Percentiles rank a stretch among this genome's conserved stretches.
phyloP scores from a whole-genome alignment of 352 stramenopile genomes.

The Globisporangium parvum region DNA sequence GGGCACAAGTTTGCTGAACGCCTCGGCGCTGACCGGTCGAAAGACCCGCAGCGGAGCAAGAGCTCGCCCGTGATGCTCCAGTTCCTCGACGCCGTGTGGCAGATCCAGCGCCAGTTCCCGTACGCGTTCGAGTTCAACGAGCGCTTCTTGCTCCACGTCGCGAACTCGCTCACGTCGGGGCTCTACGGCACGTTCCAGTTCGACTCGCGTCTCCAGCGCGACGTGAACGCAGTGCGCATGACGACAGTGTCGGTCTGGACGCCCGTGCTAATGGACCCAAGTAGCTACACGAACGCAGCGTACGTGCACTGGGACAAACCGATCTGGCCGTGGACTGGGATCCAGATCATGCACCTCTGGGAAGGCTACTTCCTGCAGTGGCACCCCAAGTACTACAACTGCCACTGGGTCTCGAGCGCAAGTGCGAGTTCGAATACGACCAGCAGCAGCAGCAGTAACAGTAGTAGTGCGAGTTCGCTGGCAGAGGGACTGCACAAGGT shows the following conservation, averaged over 20 bases:
- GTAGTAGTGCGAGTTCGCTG: constrained; percentile 10
- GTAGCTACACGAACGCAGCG: constrained; percentile 39
- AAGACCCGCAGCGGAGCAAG: constrained; percentile 71
- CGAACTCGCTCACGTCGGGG: constrained; percentile 73
- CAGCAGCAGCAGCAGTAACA: background rate
- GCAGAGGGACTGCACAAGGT: constrained; percentile 16
- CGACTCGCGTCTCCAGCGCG: constrained; percentile 61
- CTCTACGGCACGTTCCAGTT: constrained; percentile 84
- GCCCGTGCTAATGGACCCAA: constrained; percentile 48
- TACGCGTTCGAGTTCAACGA: constrained; percentile 86
- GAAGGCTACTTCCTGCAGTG: constrained; percentile 84
- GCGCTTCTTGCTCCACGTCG: constrained; percentile 71
- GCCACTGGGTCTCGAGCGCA: constrained; percentile 52
- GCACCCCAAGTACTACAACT: constrained; percentile 80
- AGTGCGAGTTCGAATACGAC: constrained; percentile 18
- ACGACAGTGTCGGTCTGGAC: constrained; percentile 78
- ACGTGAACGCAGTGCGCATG: constrained; percentile 46
- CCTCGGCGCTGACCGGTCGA: constrained; percentile 58
- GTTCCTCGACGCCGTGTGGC: constrained; percentile 81
- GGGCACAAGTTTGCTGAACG: constrained; percentile 81
- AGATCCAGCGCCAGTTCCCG: constrained; percentile 78
- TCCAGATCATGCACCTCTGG: constrained; percentile 78
- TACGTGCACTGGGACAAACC: constrained; percentile 44
- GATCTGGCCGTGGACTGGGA: constrained; percentile 78
- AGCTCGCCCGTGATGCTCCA: constrained; percentile 84